phyloP scores from a whole-genome alignment of 2,329 filamentous ascomycete species.

The Aspergillus sp. region DNA sequence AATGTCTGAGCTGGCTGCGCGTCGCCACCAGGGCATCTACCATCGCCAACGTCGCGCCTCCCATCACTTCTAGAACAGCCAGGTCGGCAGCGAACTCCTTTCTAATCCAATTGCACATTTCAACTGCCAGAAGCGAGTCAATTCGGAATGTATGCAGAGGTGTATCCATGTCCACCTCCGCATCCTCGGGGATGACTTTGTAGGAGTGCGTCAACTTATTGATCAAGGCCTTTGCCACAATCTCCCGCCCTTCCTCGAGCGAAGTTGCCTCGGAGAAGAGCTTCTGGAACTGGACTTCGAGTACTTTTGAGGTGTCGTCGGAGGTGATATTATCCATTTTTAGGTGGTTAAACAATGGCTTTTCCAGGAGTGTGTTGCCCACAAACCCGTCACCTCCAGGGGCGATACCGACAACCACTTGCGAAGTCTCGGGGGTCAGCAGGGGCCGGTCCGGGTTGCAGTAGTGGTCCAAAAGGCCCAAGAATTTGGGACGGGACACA shows the following conservation, averaged over 20 bases:
- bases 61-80: slow-evolving; percentile 26
- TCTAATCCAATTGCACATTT: slow-evolving; percentile 26
- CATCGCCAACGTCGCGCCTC: slow-evolving; percentile 13
- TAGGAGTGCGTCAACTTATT: not conserved
- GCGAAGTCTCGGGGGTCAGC: not conserved
- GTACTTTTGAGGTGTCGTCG: not conserved
- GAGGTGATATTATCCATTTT: not conserved
- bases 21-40: not conserved
- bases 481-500: not conserved
- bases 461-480: not conserved
- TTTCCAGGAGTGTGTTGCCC: not conserved
- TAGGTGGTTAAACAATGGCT: not conserved
- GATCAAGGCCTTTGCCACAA: not conserved
- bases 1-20: not conserved
- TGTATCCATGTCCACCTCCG: slow-evolving; percentile 2
- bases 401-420: not conserved
- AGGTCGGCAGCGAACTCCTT: slow-evolving; percentile 24
- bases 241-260: not conserved
- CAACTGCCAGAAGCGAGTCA: slow-evolving; percentile 27
- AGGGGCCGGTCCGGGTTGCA: not conserved
- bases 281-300: not conserved
- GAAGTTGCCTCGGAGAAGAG: not conserved
- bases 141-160: slow-evolving; percentile 23
- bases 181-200: not conserved
- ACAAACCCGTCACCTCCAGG: not conserved